Base-by-base conservation (phyloP, 257 asterid genomes). In the Gardenia jasminoides region DNA sequence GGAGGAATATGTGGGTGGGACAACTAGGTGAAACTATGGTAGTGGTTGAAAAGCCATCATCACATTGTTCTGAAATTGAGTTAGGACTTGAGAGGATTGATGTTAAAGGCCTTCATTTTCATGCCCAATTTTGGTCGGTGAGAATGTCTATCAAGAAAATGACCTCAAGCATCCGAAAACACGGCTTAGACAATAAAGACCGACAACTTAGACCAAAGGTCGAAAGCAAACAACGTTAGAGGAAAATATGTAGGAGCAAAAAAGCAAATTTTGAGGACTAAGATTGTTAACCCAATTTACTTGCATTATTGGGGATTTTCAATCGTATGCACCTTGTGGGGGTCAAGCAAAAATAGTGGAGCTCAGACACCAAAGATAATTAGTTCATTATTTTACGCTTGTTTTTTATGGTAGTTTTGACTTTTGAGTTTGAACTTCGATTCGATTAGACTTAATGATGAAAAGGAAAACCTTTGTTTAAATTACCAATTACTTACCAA, bases 111-210 rank as follows among this genome's bases (percentile, higher is more conserved):
- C 41, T 44, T 58, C 31, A 26, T 64, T 44, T 62, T 64, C 79
- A 46, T 64, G 72, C 47, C 24, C 36, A 44, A n/a, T 2, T 44
- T 64, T 76, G 72, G 79, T 62, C 79, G 79, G 79, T 76, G 46
- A 44, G 61, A 26, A 8, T 61, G 16, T 1, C 31, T 44, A 36
- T 52, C 41, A 56, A 24, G 56, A 61, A 17, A 61, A 17, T 7
- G 59, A 61, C 61, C 15, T 41, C 30, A 61, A 15, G 39, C 70
- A 28, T 39, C 19, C 12, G 33, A 43, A 6, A 22, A n/a, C 54
- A 75, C 19, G 70, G 48, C 20, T 36, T 36, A 11, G 24, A 5
- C 22, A 36, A 7, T 56, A 58, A 56, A 36, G 68, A 56, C 30
- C 28, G 5, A 8, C 36, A 56, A 56, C 22, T 1, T 1, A 12